Conservation (phyloP, 2,329 filamentous ascomycete species). For the Colletotrichum musae region DNA sequence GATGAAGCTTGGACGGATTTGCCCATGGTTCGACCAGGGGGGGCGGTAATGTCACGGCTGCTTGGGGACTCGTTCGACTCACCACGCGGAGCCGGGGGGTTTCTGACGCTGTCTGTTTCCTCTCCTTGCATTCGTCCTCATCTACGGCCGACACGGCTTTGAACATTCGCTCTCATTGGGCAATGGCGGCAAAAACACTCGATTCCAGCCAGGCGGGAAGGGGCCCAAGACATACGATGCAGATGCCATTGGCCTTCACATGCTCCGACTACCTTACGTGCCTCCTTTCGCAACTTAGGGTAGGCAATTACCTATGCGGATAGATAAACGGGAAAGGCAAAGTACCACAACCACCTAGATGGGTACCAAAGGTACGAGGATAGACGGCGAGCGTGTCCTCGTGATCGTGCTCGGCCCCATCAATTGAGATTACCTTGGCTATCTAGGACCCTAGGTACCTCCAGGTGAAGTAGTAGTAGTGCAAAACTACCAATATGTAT, state of each 20-base stretch:
- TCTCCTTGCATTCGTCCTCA: neutral
- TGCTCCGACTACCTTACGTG: constrained; percentile 13
- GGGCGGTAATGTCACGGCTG: constrained; percentile 33
- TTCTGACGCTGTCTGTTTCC: constrained; percentile 37
- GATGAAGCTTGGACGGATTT: constrained; percentile 34
- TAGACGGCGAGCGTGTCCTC: constrained; percentile 14
- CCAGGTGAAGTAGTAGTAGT: neutral
- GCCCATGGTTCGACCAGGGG: constrained; percentile 40
- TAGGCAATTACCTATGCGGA: too few species aligned
- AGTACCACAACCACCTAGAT: too few species aligned
- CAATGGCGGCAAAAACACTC: constrained; percentile 18
- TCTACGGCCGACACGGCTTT: neutral
- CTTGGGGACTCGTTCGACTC: constrained; percentile 33
- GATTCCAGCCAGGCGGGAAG: constrained; percentile 31
- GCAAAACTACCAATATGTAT: neutral
- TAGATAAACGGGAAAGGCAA: too few species aligned
- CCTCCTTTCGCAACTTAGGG: neutral
- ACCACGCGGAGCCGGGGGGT: constrained; percentile 34
- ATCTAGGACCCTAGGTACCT: too few species aligned
- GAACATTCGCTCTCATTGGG: constrained; percentile 1
- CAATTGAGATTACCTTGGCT: neutral
- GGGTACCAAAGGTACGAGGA: too few species aligned
- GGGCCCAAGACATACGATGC: constrained; percentile 26
- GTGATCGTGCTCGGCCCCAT: constrained; percentile 35
- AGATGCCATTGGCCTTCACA: constrained; percentile 23